phyloP scores from a whole-genome alignment of 371 early-diverging fungal species.

The Cokeromyces recurvatus region DNA sequence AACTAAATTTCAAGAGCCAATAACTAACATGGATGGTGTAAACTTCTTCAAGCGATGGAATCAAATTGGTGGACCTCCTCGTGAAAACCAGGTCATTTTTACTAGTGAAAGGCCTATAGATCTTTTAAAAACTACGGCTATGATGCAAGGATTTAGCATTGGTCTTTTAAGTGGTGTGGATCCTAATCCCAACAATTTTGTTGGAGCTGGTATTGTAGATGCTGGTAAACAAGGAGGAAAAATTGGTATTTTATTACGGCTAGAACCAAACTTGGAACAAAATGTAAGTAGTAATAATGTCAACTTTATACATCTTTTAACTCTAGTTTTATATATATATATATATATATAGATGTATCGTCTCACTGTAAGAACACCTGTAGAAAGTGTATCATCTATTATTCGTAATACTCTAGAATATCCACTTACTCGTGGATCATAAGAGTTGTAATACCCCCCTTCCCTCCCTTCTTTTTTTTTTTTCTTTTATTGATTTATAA shows the following conservation, averaged over 20 bases:
- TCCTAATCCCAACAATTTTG: slow-evolving; percentile 84
- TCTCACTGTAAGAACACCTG: slow-evolving; percentile 86
- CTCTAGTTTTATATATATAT: no score
- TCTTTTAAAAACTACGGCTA: slow-evolving; percentile 35
- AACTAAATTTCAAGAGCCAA: slow-evolving; percentile 86
- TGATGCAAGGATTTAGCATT: slow-evolving; percentile 65
- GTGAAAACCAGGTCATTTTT: slow-evolving; percentile 74
- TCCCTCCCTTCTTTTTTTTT: no score
- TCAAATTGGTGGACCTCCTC: slow-evolving; percentile 85
- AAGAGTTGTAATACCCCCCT: slow-evolving; percentile 3
- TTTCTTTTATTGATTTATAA: no score
- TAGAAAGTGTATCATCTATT: slow-evolving; percentile 66
- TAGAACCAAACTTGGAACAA: slow-evolving; percentile 87
- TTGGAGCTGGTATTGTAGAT: slow-evolving; percentile 84
- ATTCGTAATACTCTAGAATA: slow-evolving; percentile 41
- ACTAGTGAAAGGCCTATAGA: slow-evolving; percentile 56
- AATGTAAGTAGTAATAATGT: slow-evolving; percentile 55
- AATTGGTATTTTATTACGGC: slow-evolving; percentile 85
- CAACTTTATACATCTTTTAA: no score
- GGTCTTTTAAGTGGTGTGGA: slow-evolving; percentile 79
- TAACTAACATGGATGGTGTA: slow-evolving; percentile 61
- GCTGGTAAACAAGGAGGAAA: slow-evolving; percentile 66
- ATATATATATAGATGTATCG: slow-evolving; percentile 73
- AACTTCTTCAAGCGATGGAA: slow-evolving; percentile 95
- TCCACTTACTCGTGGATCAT: slow-evolving; percentile 12